phyloP scores from a whole-genome alignment of 345 rosid genomes.

The Bruguiera sexangula region DNA sequence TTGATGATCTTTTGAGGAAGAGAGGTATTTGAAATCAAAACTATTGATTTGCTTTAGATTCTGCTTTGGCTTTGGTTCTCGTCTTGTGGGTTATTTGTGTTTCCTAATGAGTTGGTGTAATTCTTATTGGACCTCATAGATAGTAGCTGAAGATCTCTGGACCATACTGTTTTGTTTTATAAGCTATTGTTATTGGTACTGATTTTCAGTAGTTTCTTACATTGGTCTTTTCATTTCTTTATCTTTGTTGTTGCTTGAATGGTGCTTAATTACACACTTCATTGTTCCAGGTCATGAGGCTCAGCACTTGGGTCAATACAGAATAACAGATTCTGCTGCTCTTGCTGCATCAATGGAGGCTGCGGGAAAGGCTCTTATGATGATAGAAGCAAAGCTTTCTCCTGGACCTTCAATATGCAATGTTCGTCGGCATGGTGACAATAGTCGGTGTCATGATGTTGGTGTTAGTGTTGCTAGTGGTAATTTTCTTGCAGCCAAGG shows the following conservation, averaged over 20 bases:
- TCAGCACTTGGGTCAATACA: slow-evolving; percentile 67
- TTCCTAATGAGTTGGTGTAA: not conserved
- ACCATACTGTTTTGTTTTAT: too few species aligned
- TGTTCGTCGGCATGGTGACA: slow-evolving; percentile 86
- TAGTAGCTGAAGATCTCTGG: too few species aligned
- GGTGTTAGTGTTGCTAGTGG: slow-evolving; percentile 97
- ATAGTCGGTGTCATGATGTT: slow-evolving; percentile 79
- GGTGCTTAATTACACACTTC: not conserved
- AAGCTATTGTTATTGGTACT: too few species aligned
- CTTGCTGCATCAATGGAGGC: slow-evolving; percentile 92
- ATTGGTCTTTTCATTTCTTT: not conserved
- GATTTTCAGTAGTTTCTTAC: too few species aligned
- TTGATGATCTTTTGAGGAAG: slow-evolving; percentile 72
- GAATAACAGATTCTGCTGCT: slow-evolving; percentile 79
- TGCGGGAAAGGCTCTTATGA: slow-evolving; percentile 75
- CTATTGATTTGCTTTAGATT: not conserved
- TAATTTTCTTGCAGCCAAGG: slow-evolving; percentile 97
- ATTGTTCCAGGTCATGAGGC: slow-evolving; percentile 56
- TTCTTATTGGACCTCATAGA: too few species aligned
- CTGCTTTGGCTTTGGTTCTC: not conserved
- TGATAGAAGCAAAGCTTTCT: slow-evolving; percentile 92
- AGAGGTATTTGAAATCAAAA: slow-evolving; percentile 45
- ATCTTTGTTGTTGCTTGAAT: not conserved
- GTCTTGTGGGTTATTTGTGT: not conserved
- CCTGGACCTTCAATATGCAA: slow-evolving; percentile 90